phyloP scores from a whole-genome alignment of 768 basidiomycete genomes.

The Neoboletus magnificus region DNA sequence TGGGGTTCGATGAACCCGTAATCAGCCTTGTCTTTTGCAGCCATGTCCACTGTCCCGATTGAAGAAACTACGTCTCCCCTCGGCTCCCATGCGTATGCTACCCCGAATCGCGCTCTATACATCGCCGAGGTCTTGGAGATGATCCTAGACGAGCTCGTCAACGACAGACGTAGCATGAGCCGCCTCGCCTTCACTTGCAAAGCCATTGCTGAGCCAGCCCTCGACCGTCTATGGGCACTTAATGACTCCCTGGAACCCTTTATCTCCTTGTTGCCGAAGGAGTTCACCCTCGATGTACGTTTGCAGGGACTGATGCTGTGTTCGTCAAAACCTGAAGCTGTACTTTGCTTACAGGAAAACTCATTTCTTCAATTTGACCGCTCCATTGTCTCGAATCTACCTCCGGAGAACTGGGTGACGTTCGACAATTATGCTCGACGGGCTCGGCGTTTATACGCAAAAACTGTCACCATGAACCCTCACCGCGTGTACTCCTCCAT shows the following conservation, averaged over 20 bases:
- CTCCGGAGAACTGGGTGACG: conserved; percentile 13
- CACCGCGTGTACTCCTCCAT: conserved; percentile 26
- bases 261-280: conserved; percentile 18
- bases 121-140: conserved; percentile 23
- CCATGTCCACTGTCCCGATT: conserved; percentile 2
- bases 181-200: conserved; percentile 23
- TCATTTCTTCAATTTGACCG: conserved; percentile 17
- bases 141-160: conserved; percentile 19
- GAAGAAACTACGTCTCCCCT: neutral
- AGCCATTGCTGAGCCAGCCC: conserved; percentile 14
- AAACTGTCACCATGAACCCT: conserved; percentile 26
- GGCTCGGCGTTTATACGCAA: conserved; percentile 21
- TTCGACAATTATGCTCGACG: conserved; percentile 25
- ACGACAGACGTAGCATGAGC: conserved; percentile 15
- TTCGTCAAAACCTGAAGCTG: conserved; percentile 6
- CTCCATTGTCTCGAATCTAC: neutral
- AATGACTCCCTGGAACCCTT: conserved; percentile 27
- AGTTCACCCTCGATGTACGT: conserved; percentile 22
- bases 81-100: neutral
- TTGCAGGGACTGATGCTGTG: neutral
- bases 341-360: conserved; percentile 11
- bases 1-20: neutral
- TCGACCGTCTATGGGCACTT: conserved; percentile 24
- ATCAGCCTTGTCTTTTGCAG: neutral
- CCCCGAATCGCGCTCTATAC: conserved; percentile 8